Base-by-base conservation (phyloP, 1,284 basidiomycete genomes). In the Cutaneotrichosporon sp. region DNA sequence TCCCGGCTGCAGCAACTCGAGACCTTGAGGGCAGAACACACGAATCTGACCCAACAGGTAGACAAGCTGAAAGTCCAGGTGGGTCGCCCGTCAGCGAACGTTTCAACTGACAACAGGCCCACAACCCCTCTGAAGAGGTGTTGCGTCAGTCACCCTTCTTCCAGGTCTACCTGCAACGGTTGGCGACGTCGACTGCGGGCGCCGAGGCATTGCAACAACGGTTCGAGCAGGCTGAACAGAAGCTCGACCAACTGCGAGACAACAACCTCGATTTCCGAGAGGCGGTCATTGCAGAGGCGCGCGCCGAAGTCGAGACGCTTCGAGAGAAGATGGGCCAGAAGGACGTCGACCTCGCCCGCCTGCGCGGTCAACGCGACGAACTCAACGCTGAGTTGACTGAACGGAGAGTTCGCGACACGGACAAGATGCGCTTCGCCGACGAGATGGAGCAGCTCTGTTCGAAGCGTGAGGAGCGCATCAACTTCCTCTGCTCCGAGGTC, bases 311-410 rank as follows among this genome's bases (percentile, higher is more conserved):
- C 7, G 79, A 81, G 11, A 59, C 69, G 2, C 63, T 80, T 10
- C 70, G 78, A 7, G 65, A 67, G 42, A 76, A 77, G 53, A 68
- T 76, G 6, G 56, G 56, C 14, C 89, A 88, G 73, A 87, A 89
- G 59, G 90, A 95, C 72, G 79, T 82, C 0, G 92, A 97, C 69
- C 85, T 88, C 64, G 82, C 85, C 18, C 87, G 94, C 53, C 82
- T 97, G 38, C 87, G 94, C 31, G 89, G 90, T 56, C 85, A 89
- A 69, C 87, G 93, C 46, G 92, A 97, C 73, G 90, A 92, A 66
- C 82, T 86, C 53, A 80, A 81, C 14, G 86, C 88, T 2, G 91
- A 96, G 72, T 73, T 93, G 42, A 80, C 84, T 42, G 91, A 94
- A 74, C 84, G 89, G 62, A 88, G 86, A 74, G 85, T 87, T 31